Evolutionary conservation across 2,329 filamentous ascomycete species (phyloP).

Genomic region (Zelopaecilomyces penicillatus): DNA sequence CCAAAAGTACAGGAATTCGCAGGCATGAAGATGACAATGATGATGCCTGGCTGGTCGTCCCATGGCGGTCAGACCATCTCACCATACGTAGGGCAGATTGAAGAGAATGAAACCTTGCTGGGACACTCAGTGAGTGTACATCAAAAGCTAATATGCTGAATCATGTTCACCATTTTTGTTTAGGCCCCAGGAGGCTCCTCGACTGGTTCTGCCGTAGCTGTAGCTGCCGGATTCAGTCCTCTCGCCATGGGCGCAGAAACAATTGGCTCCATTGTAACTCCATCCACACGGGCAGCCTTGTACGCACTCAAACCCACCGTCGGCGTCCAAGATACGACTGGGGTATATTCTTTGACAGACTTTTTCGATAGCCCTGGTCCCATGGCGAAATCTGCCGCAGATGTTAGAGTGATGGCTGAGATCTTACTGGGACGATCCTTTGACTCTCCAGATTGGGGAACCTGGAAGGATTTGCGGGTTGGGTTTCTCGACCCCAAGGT

Average conservation of each 20-base stretch:
- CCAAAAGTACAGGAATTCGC: background rate
- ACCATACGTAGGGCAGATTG: conserved; percentile 16
- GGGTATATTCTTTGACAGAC: background rate
- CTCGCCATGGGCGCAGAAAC: conserved; percentile 1
- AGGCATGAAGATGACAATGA: conserved; percentile 5
- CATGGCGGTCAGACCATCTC: conserved; percentile 18
- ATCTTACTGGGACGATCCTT: background rate
- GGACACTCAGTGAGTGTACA: conserved; percentile 9
- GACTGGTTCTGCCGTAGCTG: conserved; percentile 5
- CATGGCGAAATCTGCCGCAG: background rate
- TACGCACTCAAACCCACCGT: background rate
- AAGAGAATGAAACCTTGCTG: conserved; percentile 7
- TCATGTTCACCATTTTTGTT: background rate
- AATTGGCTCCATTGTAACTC: background rate
- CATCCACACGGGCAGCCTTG: background rate
- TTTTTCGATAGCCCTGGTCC: background rate
- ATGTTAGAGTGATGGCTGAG: background rate
- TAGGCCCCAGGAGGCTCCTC: conserved; percentile 6
- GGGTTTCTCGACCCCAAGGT: conserved; percentile 8
- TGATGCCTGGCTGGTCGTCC: conserved; percentile 5
- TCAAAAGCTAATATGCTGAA: background rate
- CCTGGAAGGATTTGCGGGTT: conserved; percentile 7
- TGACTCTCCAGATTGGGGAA: background rate
- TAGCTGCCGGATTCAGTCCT: conserved; percentile 5
- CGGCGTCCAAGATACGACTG: background rate